Evolutionary conservation across 345 rosid genomes (phyloP).

Genomic region (Sonneratia alba): DNA sequence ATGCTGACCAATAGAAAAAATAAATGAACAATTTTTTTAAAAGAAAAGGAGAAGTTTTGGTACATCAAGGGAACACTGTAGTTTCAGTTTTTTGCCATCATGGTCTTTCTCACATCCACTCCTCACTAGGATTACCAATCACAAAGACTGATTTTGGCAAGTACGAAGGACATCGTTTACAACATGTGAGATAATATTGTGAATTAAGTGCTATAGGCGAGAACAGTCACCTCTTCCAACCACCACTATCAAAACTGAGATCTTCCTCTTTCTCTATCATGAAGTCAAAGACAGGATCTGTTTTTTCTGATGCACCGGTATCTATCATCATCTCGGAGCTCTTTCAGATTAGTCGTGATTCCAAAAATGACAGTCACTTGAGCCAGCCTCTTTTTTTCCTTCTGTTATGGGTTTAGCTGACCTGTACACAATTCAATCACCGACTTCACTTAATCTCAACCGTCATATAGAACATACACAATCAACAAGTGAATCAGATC

Average conservation of each 20-base stretch:
- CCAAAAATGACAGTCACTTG: background rate
- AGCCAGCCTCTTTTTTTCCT: background rate
- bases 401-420: background rate
- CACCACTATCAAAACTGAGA: background rate
- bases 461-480: background rate
- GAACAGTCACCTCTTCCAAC: slow-evolving; percentile 7
- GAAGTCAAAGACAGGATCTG: slow-evolving; percentile 3
- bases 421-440: background rate
- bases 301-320: slow-evolving; percentile 1
- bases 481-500: background rate
- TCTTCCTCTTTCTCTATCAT: slow-evolving; percentile 2
- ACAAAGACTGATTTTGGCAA: background rate
- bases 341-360: background rate
- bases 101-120: background rate
- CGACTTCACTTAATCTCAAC: background rate
- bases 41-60: background rate
- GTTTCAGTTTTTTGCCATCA: background rate
- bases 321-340: slow-evolving; percentile 5
- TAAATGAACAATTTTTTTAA: background rate
- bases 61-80: background rate
- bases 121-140: background rate
- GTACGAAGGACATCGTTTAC: background rate
- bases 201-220: background rate
- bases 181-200: background rate
- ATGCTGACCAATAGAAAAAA: background rate